A percentile compares a stretch with the other conserved stretches of the same genome.
These are phyloP conservation scores for Brassica carinata DNA, from an alignment of 345 rosid genomes.

Conservation along the genomic window DNA sequence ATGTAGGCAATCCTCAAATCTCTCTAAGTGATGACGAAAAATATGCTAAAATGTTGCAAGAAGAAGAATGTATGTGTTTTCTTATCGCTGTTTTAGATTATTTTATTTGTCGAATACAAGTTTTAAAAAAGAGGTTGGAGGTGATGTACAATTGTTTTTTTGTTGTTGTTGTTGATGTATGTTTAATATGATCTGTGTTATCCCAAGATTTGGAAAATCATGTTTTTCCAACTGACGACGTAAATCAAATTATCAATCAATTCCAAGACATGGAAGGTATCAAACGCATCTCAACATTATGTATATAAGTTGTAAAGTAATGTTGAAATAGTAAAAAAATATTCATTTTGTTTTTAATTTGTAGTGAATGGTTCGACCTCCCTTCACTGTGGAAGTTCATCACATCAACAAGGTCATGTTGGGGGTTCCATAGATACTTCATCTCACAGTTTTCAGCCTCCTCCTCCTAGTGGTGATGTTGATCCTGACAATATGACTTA, in stretches of 20 bases:
- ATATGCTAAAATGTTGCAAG: conserved; percentile 20
- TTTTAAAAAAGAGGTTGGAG: background rate
- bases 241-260: conserved; percentile 16
- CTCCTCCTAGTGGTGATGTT: conserved; percentile 8
- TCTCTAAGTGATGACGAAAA: conserved; percentile 28
- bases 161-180: background rate
- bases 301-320: background rate
- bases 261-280: conserved; percentile 11
- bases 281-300: background rate
- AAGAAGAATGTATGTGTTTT: conserved; percentile 35
- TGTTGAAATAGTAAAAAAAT: background rate
- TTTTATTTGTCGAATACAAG: background rate
- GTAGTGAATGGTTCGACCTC: conserved; percentile 3
- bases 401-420: background rate
- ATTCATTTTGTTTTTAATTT: background rate
- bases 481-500: conserved; percentile 29
- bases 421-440: background rate
- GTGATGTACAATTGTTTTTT: background rate
- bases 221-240: background rate
- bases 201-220: conserved; percentile 20
- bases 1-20: conserved; percentile 5
- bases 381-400: background rate
- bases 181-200: background rate
- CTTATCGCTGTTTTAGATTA: too few relatives aligned
- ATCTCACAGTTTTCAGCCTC: background rate